Conservation (phyloP, 2,329 filamentous ascomycete species). For the Colletotrichum sidae region DNA sequence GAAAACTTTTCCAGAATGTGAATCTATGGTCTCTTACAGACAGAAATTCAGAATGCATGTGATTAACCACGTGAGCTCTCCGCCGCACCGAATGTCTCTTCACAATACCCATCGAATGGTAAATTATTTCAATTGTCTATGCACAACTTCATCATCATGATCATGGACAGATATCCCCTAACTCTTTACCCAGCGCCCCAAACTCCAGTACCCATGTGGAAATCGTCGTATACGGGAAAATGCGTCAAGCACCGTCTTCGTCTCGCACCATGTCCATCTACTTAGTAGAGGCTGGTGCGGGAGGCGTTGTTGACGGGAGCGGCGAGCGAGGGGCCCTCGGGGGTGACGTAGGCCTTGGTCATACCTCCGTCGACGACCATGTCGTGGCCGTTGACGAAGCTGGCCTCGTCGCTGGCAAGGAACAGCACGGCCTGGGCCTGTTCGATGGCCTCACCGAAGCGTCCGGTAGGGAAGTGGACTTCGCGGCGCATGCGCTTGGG, state of each 20-base stretch:
- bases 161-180: not conserved
- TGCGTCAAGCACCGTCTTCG: not conserved
- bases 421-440: conserved; percentile 92
- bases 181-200: conserved; percentile 27
- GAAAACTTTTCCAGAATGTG: too few relatives aligned
- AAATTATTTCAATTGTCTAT: conserved; percentile 25
- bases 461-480: conserved; percentile 88
- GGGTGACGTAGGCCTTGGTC: conserved; percentile 88
- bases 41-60: too few relatives aligned
- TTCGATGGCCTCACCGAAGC: conserved; percentile 94
- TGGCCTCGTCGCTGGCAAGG: conserved; percentile 86
- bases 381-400: conserved; percentile 90
- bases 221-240: conserved; percentile 4
- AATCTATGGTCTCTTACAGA: too few relatives aligned
- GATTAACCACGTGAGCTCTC: too few relatives aligned
- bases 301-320: conserved; percentile 71
- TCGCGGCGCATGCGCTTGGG: conserved; percentile 85
- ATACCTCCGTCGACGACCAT: conserved; percentile 97
- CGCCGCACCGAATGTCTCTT: not conserved
- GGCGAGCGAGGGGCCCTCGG: conserved; percentile 67
- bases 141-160: conserved; percentile 33
- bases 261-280: not conserved
- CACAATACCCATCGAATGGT: not conserved
- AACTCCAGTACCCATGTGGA: conserved; percentile 28
- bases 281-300: conserved; percentile 28